Evolutionary conservation across 2,329 filamentous ascomycete species (phyloP).

Genomic region (Curvularia spicifera): DNA sequence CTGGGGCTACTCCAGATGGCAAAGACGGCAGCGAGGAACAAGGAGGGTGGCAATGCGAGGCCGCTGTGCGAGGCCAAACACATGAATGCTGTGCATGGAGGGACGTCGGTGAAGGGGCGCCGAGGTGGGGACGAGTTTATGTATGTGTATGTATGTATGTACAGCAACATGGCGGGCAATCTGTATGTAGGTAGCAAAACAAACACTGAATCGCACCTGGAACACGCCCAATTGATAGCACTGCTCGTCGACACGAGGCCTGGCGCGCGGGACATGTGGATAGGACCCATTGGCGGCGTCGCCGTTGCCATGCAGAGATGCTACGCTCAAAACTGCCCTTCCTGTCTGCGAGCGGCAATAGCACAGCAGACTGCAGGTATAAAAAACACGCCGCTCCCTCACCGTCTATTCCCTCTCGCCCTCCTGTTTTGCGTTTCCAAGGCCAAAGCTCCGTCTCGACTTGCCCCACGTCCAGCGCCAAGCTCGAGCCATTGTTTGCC

Average conservation of each 20-base stretch:
- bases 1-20: not conserved
- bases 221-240: not conserved
- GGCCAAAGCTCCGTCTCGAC: slow-evolving; percentile 32
- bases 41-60: not conserved
- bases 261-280: slow-evolving; percentile 4
- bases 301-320: slow-evolving; percentile 24
- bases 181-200: slow-evolving; percentile 1
- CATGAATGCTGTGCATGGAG: not conserved
- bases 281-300: slow-evolving; percentile 20
- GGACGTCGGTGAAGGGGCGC: slow-evolving; percentile 3
- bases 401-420: slow-evolving; percentile 20
- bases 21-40: not conserved
- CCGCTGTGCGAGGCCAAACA: not conserved
- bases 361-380: slow-evolving; percentile 13
- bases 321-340: slow-evolving; percentile 22
- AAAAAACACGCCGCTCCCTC: slow-evolving; percentile 19
- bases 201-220: not conserved
- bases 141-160: not conserved
- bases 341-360: slow-evolving; percentile 22
- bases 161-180: not conserved
- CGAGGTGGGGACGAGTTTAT: slow-evolving; percentile 2
- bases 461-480: slow-evolving; percentile 30
- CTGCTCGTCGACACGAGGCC: not conserved
- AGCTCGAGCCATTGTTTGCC: slow-evolving; percentile 23
- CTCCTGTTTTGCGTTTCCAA: slow-evolving; percentile 11